Base-by-base conservation (phyloP, 2,329 filamentous ascomycete species). In the Zopfia rhizophila region DNA sequence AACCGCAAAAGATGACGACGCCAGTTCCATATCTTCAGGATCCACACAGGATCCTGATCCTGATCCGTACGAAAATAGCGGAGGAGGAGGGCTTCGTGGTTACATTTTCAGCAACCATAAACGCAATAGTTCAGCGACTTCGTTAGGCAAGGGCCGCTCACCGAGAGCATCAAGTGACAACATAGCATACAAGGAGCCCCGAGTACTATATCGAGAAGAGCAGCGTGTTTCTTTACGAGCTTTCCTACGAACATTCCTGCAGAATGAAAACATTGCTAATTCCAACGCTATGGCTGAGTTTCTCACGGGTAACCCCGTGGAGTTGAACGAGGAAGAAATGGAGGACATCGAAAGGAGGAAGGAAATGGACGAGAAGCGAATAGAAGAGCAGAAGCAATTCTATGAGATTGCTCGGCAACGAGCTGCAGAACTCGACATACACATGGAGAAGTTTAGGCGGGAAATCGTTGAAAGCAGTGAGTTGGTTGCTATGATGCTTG, bases 371-470 rank as follows among this genome's bases (percentile, higher is more conserved):
- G 87, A 90, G 68, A 89, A 89, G 71, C 86, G 94, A 31, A 83
- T 97, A 39, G 90, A 96, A 63, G 94, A 99, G 72, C 94, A 99
- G 69, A 89, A 86, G 67, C 84, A 86, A 55, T 99, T 99, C 69
- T 99, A 97, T 70, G 93, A 99, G 68, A 92, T 99, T 66, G 94
- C 94, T 7, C 82, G 91, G 56, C 87, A 91, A 70, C 85, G 94
- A 55, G 94, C 94, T 2, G 88, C 90, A 4, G 94, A 97, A 65
- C 80, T 99, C 38, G 94, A 99, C 72, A 90, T 96, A 17, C 97
- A 97, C 69, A 99, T 99, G 94, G 94, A 99, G 73, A 82, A 82
- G 49, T 88, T 88, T 69, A 77, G 85, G 33, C 75, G 82, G 52
- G 83, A 86, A 49, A 86, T 88, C 56, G 84, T 88, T 17, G 85